These are phyloP conservation scores for Drechslerella stenobrocha DNA, from an alignment of 2,329 filamentous ascomycete genomes.

Conservation along the genomic window DNA sequence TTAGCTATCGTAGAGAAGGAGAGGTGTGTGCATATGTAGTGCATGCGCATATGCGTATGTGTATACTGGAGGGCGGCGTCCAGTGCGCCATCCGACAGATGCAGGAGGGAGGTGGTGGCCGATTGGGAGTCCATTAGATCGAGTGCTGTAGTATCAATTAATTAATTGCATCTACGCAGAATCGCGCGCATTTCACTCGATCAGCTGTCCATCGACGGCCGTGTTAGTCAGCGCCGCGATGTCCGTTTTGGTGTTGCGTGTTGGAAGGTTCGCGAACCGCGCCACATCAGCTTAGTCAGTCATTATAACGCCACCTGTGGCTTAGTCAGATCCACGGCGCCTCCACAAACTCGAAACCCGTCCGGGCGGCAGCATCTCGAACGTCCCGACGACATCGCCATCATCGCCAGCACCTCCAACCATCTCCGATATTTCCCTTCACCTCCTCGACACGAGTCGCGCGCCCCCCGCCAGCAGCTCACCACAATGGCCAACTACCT, in stretches of 20 bases:
- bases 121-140: too few relatives aligned
- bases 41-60: too few relatives aligned
- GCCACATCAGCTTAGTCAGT: slow-evolving; percentile 17
- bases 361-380: slow-evolving; percentile 45
- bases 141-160: too few relatives aligned
- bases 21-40: too few relatives aligned
- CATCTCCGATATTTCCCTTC: slow-evolving; percentile 22
- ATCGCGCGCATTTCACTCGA: too few relatives aligned
- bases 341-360: slow-evolving; percentile 43
- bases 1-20: too few relatives aligned
- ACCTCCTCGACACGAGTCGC: slow-evolving; percentile 13
- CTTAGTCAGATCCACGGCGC: slow-evolving; percentile 39
- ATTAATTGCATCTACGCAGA: too few relatives aligned
- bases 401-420: slow-evolving; percentile 49
- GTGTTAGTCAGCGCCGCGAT: too few relatives aligned
- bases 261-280: slow-evolving; percentile 44
- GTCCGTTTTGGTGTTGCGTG: slow-evolving; percentile 11
- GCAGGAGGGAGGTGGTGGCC: too few relatives aligned
- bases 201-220: too few relatives aligned
- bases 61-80: too few relatives aligned
- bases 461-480: neutral
- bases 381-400: slow-evolving; percentile 54
- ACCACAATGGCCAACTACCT: slow-evolving; percentile 83
- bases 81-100: too few relatives aligned
- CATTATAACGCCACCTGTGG: neutral